Evolutionary conservation across 2,329 filamentous ascomycete genomes (phyloP).

Genomic region (Neofusicoccum laricinum): DNA sequence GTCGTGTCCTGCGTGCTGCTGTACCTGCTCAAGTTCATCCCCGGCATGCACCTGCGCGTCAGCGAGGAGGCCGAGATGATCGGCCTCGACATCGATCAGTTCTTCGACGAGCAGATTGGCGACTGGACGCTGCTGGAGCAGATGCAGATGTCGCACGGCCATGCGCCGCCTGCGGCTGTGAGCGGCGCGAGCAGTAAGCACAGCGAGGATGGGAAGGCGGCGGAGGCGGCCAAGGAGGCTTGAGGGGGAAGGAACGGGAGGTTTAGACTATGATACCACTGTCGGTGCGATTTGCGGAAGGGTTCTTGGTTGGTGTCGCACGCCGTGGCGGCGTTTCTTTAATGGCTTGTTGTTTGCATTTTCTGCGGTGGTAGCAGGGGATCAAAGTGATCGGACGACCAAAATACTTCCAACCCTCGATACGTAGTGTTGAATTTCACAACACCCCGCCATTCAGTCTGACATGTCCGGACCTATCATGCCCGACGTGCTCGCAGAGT

Average conservation of each 20-base stretch:
- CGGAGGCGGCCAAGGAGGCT: slow-evolving; percentile 13
- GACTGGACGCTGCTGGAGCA: slow-evolving; percentile 44
- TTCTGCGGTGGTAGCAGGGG: no score
- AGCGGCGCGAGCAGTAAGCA: slow-evolving; percentile 22
- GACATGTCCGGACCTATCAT: no score
- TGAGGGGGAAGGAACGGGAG: background rate
- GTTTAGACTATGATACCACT: background rate
- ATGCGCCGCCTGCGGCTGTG: background rate
- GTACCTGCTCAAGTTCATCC: slow-evolving; percentile 53
- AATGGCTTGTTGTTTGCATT: background rate
- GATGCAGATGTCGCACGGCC: background rate
- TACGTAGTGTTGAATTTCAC: no score
- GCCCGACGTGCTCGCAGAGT: no score
- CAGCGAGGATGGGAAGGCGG: slow-evolving; percentile 19
- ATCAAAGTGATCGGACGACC: no score
- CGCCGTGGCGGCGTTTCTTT: background rate
- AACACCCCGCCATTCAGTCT: no score
- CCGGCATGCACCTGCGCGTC: slow-evolving; percentile 53
- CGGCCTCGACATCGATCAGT: slow-evolving; percentile 55
- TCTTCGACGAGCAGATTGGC: slow-evolving; percentile 57
- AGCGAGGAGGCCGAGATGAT: slow-evolving; percentile 55
- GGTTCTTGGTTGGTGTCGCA: background rate
- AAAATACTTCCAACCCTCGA: no score
- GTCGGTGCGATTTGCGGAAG: background rate
- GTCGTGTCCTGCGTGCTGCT: slow-evolving; percentile 52